phyloP scores from a whole-genome alignment of 2,329 filamentous ascomycete genomes.

The Ceratocystis smalleyi region DNA sequence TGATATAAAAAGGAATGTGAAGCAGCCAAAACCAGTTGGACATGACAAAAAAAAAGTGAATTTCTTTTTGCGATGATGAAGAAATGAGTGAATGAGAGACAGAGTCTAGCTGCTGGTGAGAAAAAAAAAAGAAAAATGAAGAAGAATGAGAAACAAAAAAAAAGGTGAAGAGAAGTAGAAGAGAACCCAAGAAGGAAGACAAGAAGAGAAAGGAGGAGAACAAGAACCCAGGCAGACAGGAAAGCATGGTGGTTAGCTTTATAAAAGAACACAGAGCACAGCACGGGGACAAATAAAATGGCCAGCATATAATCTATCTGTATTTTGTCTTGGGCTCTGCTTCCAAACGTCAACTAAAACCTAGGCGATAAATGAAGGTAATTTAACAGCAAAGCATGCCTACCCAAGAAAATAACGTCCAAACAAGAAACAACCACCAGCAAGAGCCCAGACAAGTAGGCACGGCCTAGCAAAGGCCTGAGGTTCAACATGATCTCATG shows the following conservation, averaged over 20 bases:
- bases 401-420: not conserved
- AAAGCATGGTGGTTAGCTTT: not conserved
- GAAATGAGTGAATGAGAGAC: constrained; percentile 17
- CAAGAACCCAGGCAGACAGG: not conserved
- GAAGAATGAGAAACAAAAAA: constrained; percentile 24
- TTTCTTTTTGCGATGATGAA: not conserved
- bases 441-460: not conserved
- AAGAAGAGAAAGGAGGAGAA: not conserved
- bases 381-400: not conserved
- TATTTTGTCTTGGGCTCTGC: not conserved
- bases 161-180: not conserved
- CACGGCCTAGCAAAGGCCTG: not conserved
- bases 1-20: constrained; percentile 12
- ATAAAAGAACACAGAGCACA: not conserved
- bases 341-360: not conserved
- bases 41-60: constrained; percentile 13
- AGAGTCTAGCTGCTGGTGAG: constrained; percentile 13
- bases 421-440: constrained; percentile 1
- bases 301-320: too few species aligned
- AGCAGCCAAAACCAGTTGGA: constrained; percentile 20
- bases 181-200: not conserved
- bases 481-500: not conserved
- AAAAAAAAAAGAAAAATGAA: constrained; percentile 31
- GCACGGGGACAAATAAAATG: not conserved
- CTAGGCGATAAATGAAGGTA: constrained; percentile 14